Evolutionary conservation across 257 asterid species (phyloP).

Genomic region (Solanum pinnatisectum): DNA sequence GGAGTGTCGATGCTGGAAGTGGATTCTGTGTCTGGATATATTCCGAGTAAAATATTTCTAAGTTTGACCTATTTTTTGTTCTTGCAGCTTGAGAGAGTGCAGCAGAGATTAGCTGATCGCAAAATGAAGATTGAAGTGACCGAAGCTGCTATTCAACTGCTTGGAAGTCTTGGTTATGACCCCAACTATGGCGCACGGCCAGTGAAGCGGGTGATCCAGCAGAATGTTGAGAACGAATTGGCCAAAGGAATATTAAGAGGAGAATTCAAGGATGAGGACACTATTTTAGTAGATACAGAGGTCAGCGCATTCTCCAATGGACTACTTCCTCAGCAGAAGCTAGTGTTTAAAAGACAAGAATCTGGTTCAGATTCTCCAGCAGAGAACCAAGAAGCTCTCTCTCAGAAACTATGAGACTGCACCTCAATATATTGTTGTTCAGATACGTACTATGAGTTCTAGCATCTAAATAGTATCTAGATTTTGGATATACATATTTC

Average conservation of each 20-base stretch:
- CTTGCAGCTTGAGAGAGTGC: conserved; percentile 76
- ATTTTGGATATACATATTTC: background rate
- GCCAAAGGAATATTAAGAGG: conserved; percentile 92
- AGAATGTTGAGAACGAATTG: conserved; percentile 71
- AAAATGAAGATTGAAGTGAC: conserved; percentile 71
- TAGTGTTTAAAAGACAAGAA: conserved; percentile 38
- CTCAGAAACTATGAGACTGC: conserved; percentile 7
- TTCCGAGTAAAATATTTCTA: background rate
- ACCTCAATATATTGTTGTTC: background rate
- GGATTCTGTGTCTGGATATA: background rate
- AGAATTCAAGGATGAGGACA: conserved; percentile 75
- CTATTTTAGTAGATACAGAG: conserved; percentile 56
- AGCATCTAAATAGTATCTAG: background rate
- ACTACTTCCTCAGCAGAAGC: conserved; percentile 81
- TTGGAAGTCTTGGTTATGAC: conserved; percentile 79
- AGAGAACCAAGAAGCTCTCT: conserved; percentile 35
- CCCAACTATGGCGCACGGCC: conserved; percentile 96
- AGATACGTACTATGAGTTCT: background rate
- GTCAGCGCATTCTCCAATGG: conserved; percentile 68
- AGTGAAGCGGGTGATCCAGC: conserved; percentile 87
- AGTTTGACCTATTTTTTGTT: background rate
- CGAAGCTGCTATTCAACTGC: conserved; percentile 62
- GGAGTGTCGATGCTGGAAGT: background rate
- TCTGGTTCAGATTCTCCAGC: conserved; percentile 33
- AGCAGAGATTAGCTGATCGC: conserved; percentile 64